These are phyloP conservation scores for Spergularia azorica DNA, from an alignment of 179 eudicot genomes.

Conservation along the genomic window DNA sequence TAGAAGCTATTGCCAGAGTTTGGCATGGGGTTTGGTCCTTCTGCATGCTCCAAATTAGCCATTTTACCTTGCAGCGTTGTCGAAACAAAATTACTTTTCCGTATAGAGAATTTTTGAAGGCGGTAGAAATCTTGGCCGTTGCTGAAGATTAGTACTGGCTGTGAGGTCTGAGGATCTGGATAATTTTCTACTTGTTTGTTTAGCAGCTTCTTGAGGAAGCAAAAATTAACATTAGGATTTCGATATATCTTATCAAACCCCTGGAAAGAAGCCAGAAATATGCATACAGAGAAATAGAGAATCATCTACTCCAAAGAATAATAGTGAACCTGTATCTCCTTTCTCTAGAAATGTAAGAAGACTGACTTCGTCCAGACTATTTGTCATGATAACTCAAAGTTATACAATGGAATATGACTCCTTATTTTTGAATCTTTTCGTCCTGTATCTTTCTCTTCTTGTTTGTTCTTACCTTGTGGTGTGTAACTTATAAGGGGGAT, in stretches of 20 bases:
- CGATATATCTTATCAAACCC: not conserved
- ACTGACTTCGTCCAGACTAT: not conserved
- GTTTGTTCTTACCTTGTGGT: not conserved
- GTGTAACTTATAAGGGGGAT: not conserved
- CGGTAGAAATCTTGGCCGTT: not conserved
- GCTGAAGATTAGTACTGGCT: not conserved
- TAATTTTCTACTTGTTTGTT: too few relatives aligned
- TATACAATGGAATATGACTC: not conserved
- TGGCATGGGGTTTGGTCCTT: not conserved
- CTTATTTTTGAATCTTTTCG: not conserved
- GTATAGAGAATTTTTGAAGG: not conserved
- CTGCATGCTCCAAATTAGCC: too few relatives aligned
- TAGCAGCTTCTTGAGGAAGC: not conserved
- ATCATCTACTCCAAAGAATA: not conserved
- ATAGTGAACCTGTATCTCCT: not conserved
- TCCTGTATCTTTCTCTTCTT: constrained; percentile 5
- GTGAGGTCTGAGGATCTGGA: too few relatives aligned
- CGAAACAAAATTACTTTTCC: not conserved
- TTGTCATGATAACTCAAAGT: not conserved
- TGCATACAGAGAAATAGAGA: too few relatives aligned
- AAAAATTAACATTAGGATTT: not conserved
- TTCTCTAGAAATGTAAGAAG: not conserved
- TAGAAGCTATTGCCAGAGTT: not conserved
- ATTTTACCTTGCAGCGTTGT: not conserved
- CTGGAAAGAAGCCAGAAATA: not conserved